A percentile compares a stretch with the other conserved stretches of the same genome.
Evolutionary conservation across 192 early-diverging fungal species (phyloP).

Genomic region (Backusella tuberculispora): DNA sequence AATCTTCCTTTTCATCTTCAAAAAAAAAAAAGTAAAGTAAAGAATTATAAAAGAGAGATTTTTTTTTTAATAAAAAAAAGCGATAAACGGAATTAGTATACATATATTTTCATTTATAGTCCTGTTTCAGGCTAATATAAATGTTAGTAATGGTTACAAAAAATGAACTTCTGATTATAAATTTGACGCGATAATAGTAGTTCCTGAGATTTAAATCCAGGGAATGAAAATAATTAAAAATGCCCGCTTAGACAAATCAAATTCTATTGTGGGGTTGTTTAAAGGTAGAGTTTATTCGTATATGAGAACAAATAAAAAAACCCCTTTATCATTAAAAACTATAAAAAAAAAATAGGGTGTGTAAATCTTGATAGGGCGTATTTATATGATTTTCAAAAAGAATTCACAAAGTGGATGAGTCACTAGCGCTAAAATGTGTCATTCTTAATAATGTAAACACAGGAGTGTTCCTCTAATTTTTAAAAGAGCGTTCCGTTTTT

Average conservation of each 20-base stretch:
- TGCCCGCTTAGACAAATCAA: conserved; percentile 9
- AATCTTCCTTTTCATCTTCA: neutral
- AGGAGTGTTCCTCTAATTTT: neutral
- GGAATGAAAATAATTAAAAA: neutral
- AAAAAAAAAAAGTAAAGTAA: neutral
- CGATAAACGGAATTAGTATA: neutral
- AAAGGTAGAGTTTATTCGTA: too few species aligned
- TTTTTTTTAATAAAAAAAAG: neutral
- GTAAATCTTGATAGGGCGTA: neutral
- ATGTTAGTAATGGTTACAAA: neutral
- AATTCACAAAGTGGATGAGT: conserved; percentile 4
- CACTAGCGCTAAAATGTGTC: neutral
- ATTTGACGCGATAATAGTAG: conserved; percentile 2
- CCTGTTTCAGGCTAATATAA: neutral
- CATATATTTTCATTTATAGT: neutral
- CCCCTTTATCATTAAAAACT: too few species aligned
- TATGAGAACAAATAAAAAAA: neutral
- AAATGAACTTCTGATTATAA: neutral
- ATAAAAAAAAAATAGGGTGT: too few species aligned
- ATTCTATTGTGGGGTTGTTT: neutral
- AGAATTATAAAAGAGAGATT: too few species aligned
- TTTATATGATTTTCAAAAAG: neutral
- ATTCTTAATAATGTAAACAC: conserved; percentile 14
- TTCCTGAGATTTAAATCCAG: conserved; percentile 5
- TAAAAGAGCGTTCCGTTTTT: conserved; percentile 3